Conservation (phyloP, 2,329 filamentous ascomycete genomes). For the Neonectria ditissima region DNA sequence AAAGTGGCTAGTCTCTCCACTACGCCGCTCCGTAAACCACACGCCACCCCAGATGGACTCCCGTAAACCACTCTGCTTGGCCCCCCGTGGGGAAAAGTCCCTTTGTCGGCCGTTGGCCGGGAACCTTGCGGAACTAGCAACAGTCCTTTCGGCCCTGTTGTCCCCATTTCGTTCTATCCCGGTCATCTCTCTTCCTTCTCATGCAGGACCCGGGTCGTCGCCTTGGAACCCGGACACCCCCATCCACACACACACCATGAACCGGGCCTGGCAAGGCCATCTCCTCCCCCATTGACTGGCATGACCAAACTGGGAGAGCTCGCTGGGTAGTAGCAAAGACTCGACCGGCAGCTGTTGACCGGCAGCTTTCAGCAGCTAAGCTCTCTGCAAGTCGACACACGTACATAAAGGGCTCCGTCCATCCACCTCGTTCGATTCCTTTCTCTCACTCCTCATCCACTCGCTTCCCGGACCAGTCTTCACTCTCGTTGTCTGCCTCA, state of each 20-base stretch:
- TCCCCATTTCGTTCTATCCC: conserved; percentile 29
- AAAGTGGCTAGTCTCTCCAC: background rate
- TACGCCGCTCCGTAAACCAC: background rate
- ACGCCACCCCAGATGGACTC: background rate
- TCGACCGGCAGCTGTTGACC: background rate
- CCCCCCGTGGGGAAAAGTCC: background rate
- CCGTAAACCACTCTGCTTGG: too few species aligned
- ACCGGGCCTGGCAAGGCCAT: background rate
- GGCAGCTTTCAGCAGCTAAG: too few species aligned
- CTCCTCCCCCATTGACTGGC: background rate
- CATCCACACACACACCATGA: conserved; percentile 18
- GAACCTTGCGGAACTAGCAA: conserved; percentile 11
- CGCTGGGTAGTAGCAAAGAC: background rate
- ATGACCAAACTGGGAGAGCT: background rate
- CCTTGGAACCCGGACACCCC: conserved; percentile 31
- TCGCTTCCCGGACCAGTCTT: conserved; percentile 44
- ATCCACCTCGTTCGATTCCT: conserved; percentile 27
- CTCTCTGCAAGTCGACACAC: conserved; percentile 5
- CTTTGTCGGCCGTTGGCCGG: conserved; percentile 15
- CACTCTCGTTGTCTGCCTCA: conserved; percentile 48
- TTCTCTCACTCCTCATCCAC: conserved; percentile 46
- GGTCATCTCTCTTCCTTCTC: conserved; percentile 4
- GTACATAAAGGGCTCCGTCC: conserved; percentile 48
- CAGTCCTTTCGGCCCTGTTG: conserved; percentile 31
- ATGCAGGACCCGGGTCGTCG: conserved; percentile 36